Conservation (phyloP, 139 green algal genomes). For the Chara braunii region DNA sequence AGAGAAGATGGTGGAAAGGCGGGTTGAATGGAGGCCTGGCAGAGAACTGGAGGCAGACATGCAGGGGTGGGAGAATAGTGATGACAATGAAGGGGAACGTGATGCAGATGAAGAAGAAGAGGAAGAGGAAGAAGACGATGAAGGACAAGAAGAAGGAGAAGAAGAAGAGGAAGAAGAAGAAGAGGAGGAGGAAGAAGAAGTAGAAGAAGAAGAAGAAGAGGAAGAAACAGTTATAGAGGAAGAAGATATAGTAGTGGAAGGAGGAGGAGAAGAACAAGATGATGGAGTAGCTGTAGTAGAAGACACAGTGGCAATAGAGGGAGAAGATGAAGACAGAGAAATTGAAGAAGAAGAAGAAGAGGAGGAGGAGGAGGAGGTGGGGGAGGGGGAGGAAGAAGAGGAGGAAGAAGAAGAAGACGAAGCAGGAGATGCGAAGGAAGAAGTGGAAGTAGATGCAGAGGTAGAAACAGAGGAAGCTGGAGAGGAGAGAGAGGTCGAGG, state of each 20-base stretch:
- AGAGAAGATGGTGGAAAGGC: not conserved
- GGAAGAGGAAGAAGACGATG: not conserved
- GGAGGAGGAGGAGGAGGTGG: conserved; percentile 11
- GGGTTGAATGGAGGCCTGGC: not conserved
- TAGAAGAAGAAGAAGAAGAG: not conserved
- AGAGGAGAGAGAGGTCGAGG: not conserved
- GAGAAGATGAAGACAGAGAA: not conserved
- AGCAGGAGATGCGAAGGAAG: not conserved
- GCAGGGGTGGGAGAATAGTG: not conserved
- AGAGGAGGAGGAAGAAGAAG: conserved; percentile 1
- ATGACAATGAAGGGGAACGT: not conserved
- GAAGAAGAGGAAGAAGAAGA: no score
- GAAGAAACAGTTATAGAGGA: no score
- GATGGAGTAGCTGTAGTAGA: not conserved
- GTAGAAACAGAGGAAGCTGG: not conserved
- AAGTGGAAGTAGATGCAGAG: not conserved
- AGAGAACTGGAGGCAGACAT: not conserved
- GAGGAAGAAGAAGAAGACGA: not conserved
- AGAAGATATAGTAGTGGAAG: no score
- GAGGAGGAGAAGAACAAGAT: not conserved
- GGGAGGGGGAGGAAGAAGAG: conserved; percentile 6
- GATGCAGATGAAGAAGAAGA: not conserved
- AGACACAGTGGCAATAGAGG: not conserved
- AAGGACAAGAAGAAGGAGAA: conserved; percentile 9
- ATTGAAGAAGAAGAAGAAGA: not conserved